These are phyloP conservation scores for Pseudoscleropodium purum DNA, from an alignment of 225 moss, liverwort and hornwort species.

Conservation along the genomic window DNA sequence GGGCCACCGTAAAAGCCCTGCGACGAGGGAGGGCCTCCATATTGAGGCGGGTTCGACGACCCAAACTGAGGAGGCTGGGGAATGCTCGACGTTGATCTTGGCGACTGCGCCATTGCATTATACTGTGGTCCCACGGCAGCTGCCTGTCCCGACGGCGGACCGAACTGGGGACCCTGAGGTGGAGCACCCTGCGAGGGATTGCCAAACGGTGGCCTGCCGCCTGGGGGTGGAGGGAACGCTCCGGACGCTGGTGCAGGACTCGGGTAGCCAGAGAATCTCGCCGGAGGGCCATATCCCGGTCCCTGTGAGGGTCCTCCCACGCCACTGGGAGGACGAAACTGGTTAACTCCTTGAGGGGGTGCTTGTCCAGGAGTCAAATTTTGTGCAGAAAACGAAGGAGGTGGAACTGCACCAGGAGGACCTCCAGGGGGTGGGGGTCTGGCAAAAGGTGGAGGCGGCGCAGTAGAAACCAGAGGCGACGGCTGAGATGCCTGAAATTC, in stretches of 20 bases:
- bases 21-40: slow-evolving; percentile 26
- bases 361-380: slow-evolving; percentile 13
- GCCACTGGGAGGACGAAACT: slow-evolving; percentile 6
- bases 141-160: slow-evolving; percentile 10
- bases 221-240: slow-evolving; percentile 28
- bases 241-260: slow-evolving; percentile 18
- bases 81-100: background rate
- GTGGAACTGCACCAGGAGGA: slow-evolving; percentile 1
- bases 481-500: slow-evolving; percentile 31
- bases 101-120: background rate
- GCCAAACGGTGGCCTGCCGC: slow-evolving; percentile 14
- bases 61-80: slow-evolving; percentile 24
- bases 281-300: slow-evolving; percentile 15
- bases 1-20: slow-evolving; percentile 50
- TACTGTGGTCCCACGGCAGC: background rate
- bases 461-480: slow-evolving; percentile 6
- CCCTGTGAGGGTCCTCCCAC: slow-evolving; percentile 15
- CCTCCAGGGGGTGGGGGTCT: slow-evolving; percentile 21
- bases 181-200: slow-evolving; percentile 11
- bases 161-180: slow-evolving; percentile 20
- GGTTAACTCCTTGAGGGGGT: background rate
- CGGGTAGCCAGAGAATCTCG: slow-evolving; percentile 9
- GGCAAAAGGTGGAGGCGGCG: slow-evolving; percentile 6
- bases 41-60: slow-evolving; percentile 10
- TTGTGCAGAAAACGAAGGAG: slow-evolving; percentile 4